These are phyloP conservation scores for Metschnikowia matae DNA, from an alignment of 805 yeast genomes.

Conservation along the genomic window DNA sequence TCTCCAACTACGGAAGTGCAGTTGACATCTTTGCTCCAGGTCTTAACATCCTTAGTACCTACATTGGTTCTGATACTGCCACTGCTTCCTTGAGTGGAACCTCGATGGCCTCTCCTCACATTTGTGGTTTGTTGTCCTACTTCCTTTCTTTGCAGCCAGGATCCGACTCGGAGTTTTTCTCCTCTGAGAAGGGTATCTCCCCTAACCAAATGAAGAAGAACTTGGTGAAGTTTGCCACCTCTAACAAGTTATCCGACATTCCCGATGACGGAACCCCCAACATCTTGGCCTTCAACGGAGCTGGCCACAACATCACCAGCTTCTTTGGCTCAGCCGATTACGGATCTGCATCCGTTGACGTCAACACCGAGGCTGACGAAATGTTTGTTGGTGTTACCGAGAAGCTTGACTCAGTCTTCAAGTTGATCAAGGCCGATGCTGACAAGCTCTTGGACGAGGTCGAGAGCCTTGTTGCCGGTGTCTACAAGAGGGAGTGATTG, in stretches of 20 bases:
- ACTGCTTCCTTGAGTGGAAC: conserved; percentile 90
- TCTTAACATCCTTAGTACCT: conserved; percentile 53
- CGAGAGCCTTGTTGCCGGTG: conserved; percentile 25
- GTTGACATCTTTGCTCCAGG: conserved; percentile 56
- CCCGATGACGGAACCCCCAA: conserved; percentile 73
- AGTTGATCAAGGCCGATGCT: conserved; percentile 18
- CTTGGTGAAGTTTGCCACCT: conserved; percentile 64
- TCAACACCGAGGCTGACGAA: conserved; percentile 16
- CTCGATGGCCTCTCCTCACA: conserved; percentile 98
- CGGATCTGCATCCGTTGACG: conserved; percentile 11
- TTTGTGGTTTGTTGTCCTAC: conserved; percentile 87
- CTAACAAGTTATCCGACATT: conserved; percentile 53
- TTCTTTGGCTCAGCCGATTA: conserved; percentile 48
- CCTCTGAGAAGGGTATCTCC: conserved; percentile 51
- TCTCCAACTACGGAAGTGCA: conserved; percentile 52
- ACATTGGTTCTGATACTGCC: conserved; percentile 70
- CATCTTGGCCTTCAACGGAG: conserved; percentile 76
- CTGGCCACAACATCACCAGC: conserved; percentile 62
- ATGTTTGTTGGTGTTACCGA: conserved; percentile 9
- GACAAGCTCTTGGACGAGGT: conserved; percentile 22
- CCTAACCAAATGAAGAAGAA: conserved; percentile 77
- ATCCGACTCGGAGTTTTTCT: conserved; percentile 57
- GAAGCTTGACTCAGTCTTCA: conserved; percentile 21
- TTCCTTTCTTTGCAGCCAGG: conserved; percentile 83
- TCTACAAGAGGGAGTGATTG: conserved; percentile 20